Base-by-base conservation (phyloP, 1,284 basidiomycete genomes). In the Peniophora sp. region DNA sequence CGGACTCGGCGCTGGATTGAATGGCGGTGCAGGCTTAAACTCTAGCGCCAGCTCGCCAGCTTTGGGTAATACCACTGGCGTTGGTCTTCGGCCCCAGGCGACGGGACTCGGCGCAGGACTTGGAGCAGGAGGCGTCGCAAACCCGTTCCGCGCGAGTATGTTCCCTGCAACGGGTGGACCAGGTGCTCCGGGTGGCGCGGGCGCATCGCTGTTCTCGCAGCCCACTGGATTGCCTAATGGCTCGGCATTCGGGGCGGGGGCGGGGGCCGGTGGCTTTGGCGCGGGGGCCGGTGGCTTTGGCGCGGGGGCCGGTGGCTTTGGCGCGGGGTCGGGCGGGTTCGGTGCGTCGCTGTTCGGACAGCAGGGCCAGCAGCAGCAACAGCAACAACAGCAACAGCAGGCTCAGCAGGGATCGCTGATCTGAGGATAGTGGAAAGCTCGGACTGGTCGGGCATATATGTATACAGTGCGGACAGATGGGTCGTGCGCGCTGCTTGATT, bases 21-120 rank as follows among this genome's bases (percentile, higher is more conserved):
- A 54, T 9, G 19, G 25, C 12, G 47, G 48, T n/a, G 5, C 41
- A 20, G 57, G 61, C 14, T 36, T 55, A n/a, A 52, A 47, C 16
- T 49, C 53, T n/a, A 51, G 55, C 11, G 16, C 38, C 56, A 62
- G 32, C 62, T 60, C 44, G 48, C 51, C 16, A 23, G 49, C 32
- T 66, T 69, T 46, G 69, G 69, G 14, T 72, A 69, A 3, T 64
- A 41, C 70, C 1, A 51, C 79, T 8, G 83, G 85, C 16, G 71
- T 73, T 25, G 85, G 87, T 3, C 69, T 91, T 25, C 72, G 85
- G 27, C 84, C 88, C 3, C 88, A 91, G 60, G 74, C 77, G 61
- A 89, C 86, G 2, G 86, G 85, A 3, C 32, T 58, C 19, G 66
- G 48, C 2, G 52, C 65, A 12, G 86, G 85, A 3, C 32, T 58